These are phyloP conservation scores for Spizellomyces punctatus DNA, from an alignment of 192 early-diverging fungal genomes.

Conservation along the genomic window DNA sequence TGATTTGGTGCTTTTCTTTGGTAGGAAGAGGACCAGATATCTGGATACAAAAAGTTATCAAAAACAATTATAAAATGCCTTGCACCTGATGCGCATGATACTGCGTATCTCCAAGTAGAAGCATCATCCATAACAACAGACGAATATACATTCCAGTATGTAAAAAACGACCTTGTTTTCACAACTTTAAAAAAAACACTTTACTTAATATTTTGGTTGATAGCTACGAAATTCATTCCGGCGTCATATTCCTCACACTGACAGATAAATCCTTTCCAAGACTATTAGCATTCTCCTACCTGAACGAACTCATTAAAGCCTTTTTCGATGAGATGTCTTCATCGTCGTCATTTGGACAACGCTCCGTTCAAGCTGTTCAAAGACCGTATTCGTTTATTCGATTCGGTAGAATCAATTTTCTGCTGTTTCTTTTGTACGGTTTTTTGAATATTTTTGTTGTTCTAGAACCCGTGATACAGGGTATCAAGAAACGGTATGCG, in stretches of 20 bases:
- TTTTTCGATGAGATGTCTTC: conserved; percentile 36
- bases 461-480: conserved; percentile 38
- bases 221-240: conserved; percentile 30
- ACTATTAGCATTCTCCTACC: conserved; percentile 42
- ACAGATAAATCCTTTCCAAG: conserved; percentile 41
- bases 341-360: not conserved
- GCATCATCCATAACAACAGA: conserved; percentile 33
- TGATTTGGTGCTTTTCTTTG: not conserved
- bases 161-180: not conserved
- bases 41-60: conserved; percentile 37
- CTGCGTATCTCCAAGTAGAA: not conserved
- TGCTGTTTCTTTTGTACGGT: not conserved
- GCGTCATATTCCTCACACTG: conserved; percentile 35
- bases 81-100: conserved; percentile 16
- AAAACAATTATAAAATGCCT: conserved; percentile 31
- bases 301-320: conserved; percentile 31
- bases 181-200: not conserved
- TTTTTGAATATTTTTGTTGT: not conserved
- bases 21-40: conserved; percentile 38
- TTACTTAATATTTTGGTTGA: conserved; percentile 5
- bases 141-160: conserved; percentile 45
- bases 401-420: conserved; percentile 33
- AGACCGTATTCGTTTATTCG: conserved; percentile 48
- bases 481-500: conserved; percentile 42
- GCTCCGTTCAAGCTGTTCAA: conserved; percentile 14